Conservation (phyloP, 2,329 filamentous ascomycete genomes). For the Acrodontium crateriforme region DNA sequence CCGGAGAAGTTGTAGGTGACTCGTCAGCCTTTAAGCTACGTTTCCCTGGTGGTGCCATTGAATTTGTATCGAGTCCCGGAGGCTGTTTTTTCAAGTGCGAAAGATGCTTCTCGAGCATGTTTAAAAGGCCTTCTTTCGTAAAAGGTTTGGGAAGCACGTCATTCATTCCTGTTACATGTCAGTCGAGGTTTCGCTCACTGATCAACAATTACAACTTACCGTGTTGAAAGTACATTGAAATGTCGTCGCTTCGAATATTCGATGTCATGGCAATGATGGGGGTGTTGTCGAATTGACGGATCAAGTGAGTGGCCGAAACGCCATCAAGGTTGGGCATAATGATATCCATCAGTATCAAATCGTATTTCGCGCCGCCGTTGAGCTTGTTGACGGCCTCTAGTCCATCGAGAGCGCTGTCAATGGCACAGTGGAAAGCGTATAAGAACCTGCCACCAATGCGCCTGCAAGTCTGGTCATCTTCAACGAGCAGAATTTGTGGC, state of each 20-base stretch:
- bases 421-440: constrained; percentile 49
- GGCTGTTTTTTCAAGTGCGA: constrained; percentile 58
- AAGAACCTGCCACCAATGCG: constrained; percentile 54
- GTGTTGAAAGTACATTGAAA: constrained; percentile 92
- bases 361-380: constrained; percentile 49
- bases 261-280: constrained; percentile 98
- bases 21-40: constrained; percentile 50
- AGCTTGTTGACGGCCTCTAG: constrained; percentile 85
- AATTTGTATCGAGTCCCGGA: constrained; percentile 19
- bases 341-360: constrained; percentile 47
- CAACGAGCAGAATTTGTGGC: constrained; percentile 79
- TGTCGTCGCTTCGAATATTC: constrained; percentile 91
- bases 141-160: constrained; percentile 96
- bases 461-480: constrained; percentile 58
- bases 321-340: constrained; percentile 96
- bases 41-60: constrained; percentile 36
- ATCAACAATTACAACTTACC: constrained; percentile 43
- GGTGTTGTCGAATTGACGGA: constrained; percentile 70
- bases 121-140: constrained; percentile 67
- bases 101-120: constrained; percentile 76
- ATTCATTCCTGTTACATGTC: constrained; percentile 62
- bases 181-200: constrained; percentile 1
- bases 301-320: constrained; percentile 85
- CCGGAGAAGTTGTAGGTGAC: constrained; percentile 48
- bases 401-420: constrained; percentile 61